Conservation (phyloP, 2,329 filamentous ascomycete species). For the Scedosporium dehoogii region DNA sequence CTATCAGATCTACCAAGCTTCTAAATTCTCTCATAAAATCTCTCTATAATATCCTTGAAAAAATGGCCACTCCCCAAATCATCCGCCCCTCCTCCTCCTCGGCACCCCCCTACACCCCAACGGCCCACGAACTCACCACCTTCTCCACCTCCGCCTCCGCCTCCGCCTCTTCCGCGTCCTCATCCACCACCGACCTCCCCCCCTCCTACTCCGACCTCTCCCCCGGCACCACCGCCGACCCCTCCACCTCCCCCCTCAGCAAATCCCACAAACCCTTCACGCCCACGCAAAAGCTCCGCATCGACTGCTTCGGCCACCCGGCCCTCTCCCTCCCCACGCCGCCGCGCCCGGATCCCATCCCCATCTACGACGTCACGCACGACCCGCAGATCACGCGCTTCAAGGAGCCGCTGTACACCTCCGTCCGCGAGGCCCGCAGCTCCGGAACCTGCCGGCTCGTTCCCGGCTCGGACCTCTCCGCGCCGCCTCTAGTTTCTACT, state of each 20-base stretch:
- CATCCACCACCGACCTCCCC: slow-evolving; percentile 7
- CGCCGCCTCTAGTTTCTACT: slow-evolving; percentile 34
- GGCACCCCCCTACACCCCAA: not conserved
- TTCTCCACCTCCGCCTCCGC: slow-evolving; percentile 6
- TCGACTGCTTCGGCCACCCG: slow-evolving; percentile 35
- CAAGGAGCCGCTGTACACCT: slow-evolving; percentile 35
- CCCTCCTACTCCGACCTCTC: slow-evolving; percentile 20
- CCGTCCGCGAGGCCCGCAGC: slow-evolving; percentile 32
- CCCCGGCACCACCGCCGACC: slow-evolving; percentile 9
- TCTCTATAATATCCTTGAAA: not conserved
- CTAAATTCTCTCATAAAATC: too few species aligned
- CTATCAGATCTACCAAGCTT: not conserved
- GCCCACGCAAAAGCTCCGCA: slow-evolving; percentile 35
- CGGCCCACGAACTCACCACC: not conserved
- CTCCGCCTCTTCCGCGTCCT: slow-evolving; percentile 10
- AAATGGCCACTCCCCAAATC: not conserved
- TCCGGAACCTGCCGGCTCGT: slow-evolving; percentile 40
- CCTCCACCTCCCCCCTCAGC: not conserved
- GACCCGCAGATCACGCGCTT: slow-evolving; percentile 19
- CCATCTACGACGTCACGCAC: slow-evolving; percentile 29
- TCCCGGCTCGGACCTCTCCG: slow-evolving; percentile 24
- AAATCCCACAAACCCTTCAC: slow-evolving; percentile 21
- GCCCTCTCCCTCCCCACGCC: slow-evolving; percentile 31
- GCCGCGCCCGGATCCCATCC: slow-evolving; percentile 27
- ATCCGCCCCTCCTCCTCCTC: not conserved